These are phyloP conservation scores for Knufia fluminis DNA, from an alignment of 2,329 filamentous ascomycete species.

Conservation along the genomic window DNA sequence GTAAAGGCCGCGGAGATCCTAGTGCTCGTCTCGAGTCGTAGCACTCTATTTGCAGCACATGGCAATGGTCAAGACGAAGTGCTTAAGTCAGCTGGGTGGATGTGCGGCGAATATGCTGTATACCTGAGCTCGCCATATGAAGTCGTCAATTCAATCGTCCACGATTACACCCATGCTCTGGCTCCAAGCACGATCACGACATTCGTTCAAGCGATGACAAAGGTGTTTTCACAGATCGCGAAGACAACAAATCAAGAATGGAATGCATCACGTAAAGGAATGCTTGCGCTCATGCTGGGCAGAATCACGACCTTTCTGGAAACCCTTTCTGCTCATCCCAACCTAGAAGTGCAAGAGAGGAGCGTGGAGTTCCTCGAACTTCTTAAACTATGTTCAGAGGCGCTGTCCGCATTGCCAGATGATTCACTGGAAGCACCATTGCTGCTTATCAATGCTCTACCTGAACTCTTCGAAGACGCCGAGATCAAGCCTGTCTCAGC, in stretches of 20 bases:
- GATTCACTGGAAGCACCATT: conserved; percentile 56
- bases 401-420: conserved; percentile 33
- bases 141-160: conserved; percentile 64
- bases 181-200: conserved; percentile 62
- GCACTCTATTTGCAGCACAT: conserved; percentile 47
- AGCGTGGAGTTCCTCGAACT: conserved; percentile 88
- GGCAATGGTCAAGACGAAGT: conserved; percentile 50
- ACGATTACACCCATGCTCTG: conserved; percentile 50
- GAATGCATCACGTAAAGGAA: conserved; percentile 64
- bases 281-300: conserved; percentile 66
- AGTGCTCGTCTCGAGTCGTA: conserved; percentile 51
- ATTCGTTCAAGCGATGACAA: conserved; percentile 74
- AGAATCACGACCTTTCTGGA: conserved; percentile 77
- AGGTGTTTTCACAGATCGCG: conserved; percentile 68
- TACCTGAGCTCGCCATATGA: conserved; percentile 61
- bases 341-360: conserved; percentile 87
- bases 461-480: conserved; percentile 73
- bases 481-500: conserved; percentile 85
- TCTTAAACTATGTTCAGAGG: conserved; percentile 77
- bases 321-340: conserved; percentile 68
- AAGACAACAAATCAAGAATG: conserved; percentile 57
- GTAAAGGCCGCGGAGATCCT: conserved; percentile 70
- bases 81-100: conserved; percentile 69
- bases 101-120: conserved; percentile 79
- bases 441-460: conserved; percentile 81